phyloP scores from a whole-genome alignment of 2,329 filamentous ascomycete species.

The Fusarium torreyae region DNA sequence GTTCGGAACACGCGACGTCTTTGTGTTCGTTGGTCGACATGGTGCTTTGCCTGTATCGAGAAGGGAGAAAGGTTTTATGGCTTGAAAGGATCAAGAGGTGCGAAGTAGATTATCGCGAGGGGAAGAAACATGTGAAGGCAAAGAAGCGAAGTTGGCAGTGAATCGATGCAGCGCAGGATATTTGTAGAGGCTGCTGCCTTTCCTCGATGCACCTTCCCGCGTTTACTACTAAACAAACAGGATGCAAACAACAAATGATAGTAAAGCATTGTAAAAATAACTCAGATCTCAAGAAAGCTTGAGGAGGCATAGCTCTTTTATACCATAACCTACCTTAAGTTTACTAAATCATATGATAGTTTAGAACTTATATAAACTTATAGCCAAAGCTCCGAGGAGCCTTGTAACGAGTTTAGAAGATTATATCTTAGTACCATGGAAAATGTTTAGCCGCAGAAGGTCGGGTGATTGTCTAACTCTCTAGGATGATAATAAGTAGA shows the following conservation, averaged over 20 bases:
- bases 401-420: background rate
- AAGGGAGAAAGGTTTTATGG: background rate
- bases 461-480: too few relatives aligned
- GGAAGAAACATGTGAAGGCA: background rate
- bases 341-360: too few relatives aligned
- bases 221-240: background rate
- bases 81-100: too few relatives aligned
- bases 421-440: background rate
- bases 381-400: too few relatives aligned
- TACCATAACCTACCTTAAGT: too few relatives aligned
- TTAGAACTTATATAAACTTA: too few relatives aligned
- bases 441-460: too few relatives aligned
- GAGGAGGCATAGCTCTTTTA: too few relatives aligned
- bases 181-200: background rate
- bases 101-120: background rate
- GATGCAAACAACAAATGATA: background rate
- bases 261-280: too few relatives aligned
- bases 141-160: background rate
- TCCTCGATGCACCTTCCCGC: constrained; percentile 1
- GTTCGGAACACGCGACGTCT: background rate
- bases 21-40: constrained; percentile 14
- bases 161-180: background rate
- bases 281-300: too few relatives aligned
- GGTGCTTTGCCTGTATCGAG: background rate
- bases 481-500: background rate